Percentiles rank a stretch among this genome's conserved stretches.
These are phyloP conservation scores for Moesziomyces sp. DNA, from an alignment of 1,284 basidiomycete species.

Conservation along the genomic window DNA sequence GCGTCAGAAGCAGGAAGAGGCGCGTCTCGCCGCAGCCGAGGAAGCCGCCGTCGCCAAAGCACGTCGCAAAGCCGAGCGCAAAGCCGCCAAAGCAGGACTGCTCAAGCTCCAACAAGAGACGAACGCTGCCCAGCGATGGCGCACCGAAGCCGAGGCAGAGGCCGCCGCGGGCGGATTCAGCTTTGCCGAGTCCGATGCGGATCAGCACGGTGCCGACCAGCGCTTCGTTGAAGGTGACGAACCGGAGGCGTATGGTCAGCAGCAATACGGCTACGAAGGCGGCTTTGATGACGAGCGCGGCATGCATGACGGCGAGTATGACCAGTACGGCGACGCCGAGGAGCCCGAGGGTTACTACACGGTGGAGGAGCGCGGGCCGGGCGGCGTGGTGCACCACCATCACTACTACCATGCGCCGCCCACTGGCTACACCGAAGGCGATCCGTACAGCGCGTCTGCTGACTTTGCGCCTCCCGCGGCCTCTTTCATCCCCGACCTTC, in stretches of 20 bases:
- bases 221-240: background rate
- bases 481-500: too few relatives aligned
- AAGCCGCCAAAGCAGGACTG: conserved; percentile 55
- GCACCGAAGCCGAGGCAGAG: conserved; percentile 58
- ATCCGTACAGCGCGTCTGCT: conserved; percentile 9
- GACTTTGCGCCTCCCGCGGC: background rate
- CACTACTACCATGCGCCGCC: conserved; percentile 55
- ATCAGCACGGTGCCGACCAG: conserved; percentile 8
- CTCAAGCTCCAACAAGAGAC: conserved; percentile 43
- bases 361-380: conserved; percentile 32
- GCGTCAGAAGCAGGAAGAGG: conserved; percentile 42
- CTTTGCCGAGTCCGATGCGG: conserved; percentile 27
- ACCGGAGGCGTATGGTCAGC: conserved; percentile 3
- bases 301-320: conserved; percentile 14
- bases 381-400: conserved; percentile 56
- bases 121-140: conserved; percentile 24
- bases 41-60: conserved; percentile 61
- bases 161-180: conserved; percentile 56
- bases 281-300: conserved; percentile 5
- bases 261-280: conserved; percentile 21
- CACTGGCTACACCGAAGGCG: conserved; percentile 1
- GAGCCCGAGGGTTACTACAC: conserved; percentile 29
- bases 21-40: conserved; percentile 46
- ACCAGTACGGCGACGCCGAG: conserved; percentile 41
- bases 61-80: conserved; percentile 49